Evolutionary conservation across 148 eudicot genomes (phyloP), one percentile per base, ranked within the genome.

Genomic region (Agrostemma githago): DNA sequence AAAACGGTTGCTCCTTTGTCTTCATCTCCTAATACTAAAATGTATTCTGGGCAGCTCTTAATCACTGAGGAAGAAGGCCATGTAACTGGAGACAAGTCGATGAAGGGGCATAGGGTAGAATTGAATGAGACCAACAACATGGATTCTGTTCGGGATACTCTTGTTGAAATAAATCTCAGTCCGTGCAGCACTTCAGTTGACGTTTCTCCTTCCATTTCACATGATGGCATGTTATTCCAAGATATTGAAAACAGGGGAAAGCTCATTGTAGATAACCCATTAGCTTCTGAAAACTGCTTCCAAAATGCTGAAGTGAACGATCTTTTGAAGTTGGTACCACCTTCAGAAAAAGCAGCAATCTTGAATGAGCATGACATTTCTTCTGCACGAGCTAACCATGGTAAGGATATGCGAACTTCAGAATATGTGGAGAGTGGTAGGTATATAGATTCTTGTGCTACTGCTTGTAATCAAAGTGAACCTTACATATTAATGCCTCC

Each of bases 1-100:
- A 51, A 40, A 16, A 59, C 62, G 63, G 71, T 5, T 16, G n/a
- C 2, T 71, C 44, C 75, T 26, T 3, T 42, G 53, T 67, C 77
- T 14, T 72, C 84, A 56, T 75, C 85, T 26, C 34, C 34, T 26
- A 26, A 26, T 26, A 26, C 34, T 63, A 59, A 76, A 16, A 21
- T 59, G 21, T 53, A 17, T 66, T 62, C 68, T 54, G 75, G 43
- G 62, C 53, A 61, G 46, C 73, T 72, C 72, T 71, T 20, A 59
- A 16, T 59, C 68, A 42, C 74, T 72, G 80, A 66, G 76, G 72
- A 76, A 79, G 46, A 76, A 79, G 46, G 72, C 26, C 56, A 12
- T 76, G 77, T 54, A 63, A 75, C 79, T 78, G 82, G 77, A 38
- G 83, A 85, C 40, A 48, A 71, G 56, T 37, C 56, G 68, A 56